Evolutionary conservation across 495 filamentous ascomycete species (phyloP), one percentile per base, ranked within the genome.

Genomic region (Penicillium angulare): DNA sequence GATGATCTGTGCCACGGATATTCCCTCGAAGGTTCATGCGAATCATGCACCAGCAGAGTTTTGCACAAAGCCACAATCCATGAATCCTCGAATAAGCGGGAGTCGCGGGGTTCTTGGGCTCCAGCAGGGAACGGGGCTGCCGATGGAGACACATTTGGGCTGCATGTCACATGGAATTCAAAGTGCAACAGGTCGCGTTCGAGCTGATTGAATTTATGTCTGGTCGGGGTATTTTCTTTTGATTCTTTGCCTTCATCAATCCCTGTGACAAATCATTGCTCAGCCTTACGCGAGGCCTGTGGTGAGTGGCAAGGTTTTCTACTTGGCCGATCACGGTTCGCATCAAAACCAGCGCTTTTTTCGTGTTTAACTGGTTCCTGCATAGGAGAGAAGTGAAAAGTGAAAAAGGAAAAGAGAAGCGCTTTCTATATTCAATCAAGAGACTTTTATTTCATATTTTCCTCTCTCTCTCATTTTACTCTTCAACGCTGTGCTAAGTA

Each of bases 121-220:
- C 27, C 43, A 51, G 43, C 9, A 10, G 3, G 47, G 50, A 34
- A 61, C 61, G 61, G 61, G 21, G 61, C 32, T 35, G 61, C 61
- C 61, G 61, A 63, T 40, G 52, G 56, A 32, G 41, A n/a, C n/a
- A n/a, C n/a, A n/a, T n/a, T 29, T 27, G n/a, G 32, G 24, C 42
- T 54, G 55, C 47, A 60, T 51, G 53, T 64, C 54, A 59, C 49
- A 61, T 64, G 47, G 16, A 16, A 44, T 24, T 6, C 16, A 13
- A 36, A 16, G 24, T 18, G 15, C 21, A 17, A 20, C 23, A 18
- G 43, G 22, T 34, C 46, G 12, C 22, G 7, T 17, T 17, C n/a
- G n/a, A n/a, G n/a, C n/a, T n/a, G n/a, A n/a, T 49, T 35, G 6
- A 35, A 41, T 15, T 21, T 41, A 5, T 18, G 22, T 18, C 35